Conservation (phyloP, 495 filamentous ascomycete species). For the Penicillium maclennaniae region DNA sequence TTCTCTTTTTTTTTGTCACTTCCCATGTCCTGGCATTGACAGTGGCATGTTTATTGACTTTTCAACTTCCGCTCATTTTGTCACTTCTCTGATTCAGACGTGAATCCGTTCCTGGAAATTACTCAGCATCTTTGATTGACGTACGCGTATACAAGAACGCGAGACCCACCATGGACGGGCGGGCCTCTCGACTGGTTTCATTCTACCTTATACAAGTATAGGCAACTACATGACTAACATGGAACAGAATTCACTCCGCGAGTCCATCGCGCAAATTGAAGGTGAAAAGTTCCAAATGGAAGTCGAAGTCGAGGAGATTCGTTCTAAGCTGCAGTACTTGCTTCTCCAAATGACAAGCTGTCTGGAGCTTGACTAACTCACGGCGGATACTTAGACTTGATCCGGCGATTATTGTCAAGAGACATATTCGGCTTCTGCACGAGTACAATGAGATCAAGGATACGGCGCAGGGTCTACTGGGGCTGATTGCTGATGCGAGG, state of each 20-base stretch:
- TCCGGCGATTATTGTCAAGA: slow-evolving; percentile 49
- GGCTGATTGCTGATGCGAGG: slow-evolving; percentile 66
- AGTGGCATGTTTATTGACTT: background rate
- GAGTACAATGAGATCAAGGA: slow-evolving; percentile 80
- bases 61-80: background rate
- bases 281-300: slow-evolving; percentile 27
- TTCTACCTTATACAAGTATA: background rate
- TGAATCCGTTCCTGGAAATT: slow-evolving; percentile 3
- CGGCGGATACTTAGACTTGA: slow-evolving; percentile 20
- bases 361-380: background rate
- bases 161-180: background rate
- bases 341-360: background rate
- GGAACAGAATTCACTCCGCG: slow-evolving; percentile 25
- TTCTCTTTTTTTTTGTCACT: background rate
- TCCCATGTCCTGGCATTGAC: background rate
- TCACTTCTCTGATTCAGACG: background rate
- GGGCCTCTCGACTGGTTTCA: background rate
- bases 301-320: slow-evolving; percentile 29
- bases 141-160: background rate
- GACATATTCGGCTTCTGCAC: slow-evolving; percentile 65
- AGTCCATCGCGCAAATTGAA: slow-evolving; percentile 36
- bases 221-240: background rate
- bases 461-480: slow-evolving; percentile 67
- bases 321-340: slow-evolving; percentile 36
- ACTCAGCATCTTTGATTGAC: slow-evolving; percentile 20